Conservation (phyloP, 331 rosid species). For the Quercus lobata region DNA sequence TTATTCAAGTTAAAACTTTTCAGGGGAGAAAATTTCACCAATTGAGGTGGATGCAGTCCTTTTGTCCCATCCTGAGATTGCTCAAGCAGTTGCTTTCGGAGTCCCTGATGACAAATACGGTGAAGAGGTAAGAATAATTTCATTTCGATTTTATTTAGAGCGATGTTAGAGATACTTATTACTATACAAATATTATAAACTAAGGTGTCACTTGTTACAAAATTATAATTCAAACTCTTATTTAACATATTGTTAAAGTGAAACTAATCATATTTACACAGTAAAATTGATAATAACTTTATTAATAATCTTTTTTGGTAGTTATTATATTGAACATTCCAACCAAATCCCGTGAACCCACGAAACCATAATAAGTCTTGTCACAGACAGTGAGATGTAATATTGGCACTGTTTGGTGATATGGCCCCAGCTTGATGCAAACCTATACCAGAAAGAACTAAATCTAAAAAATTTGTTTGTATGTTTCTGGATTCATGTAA, state of each 20-base stretch:
- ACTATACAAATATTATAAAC: too few species aligned
- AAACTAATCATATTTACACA: too few species aligned
- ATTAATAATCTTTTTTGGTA: too few species aligned
- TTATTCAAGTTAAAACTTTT: too few species aligned
- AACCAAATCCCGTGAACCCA: background rate
- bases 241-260: too few species aligned
- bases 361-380: background rate
- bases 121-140: conserved; percentile 44
- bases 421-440: background rate
- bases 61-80: conserved; percentile 56
- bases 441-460: background rate
- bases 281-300: too few species aligned
- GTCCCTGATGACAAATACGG: conserved; percentile 66
- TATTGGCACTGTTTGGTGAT: background rate
- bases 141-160: too few species aligned
- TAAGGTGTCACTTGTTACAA: background rate
- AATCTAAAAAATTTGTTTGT: too few species aligned
- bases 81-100: conserved; percentile 63
- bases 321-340: too few species aligned
- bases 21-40: conserved; percentile 96
- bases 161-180: too few species aligned
- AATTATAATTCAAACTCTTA: too few species aligned
- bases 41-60: conserved; percentile 87
- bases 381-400: background rate
- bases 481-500: too few species aligned